Conservation (phyloP, 139 green algal genomes). For the Coelastrella sp. region DNA sequence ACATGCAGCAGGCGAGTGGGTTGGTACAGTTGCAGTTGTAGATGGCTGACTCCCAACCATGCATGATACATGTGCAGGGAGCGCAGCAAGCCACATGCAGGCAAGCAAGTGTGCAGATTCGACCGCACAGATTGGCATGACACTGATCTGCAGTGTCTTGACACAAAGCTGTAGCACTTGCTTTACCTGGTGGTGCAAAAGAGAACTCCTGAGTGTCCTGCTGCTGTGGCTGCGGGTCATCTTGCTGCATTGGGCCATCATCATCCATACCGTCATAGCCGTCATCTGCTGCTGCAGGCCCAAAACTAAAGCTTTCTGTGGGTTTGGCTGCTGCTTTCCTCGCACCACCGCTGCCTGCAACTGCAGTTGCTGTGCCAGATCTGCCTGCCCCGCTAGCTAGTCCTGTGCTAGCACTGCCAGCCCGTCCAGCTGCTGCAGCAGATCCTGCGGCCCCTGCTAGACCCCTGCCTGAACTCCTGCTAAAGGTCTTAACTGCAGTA, state of each 20-base stretch:
- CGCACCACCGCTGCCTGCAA: neutral
- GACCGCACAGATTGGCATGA: too few species aligned
- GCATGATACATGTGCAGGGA: too few species aligned
- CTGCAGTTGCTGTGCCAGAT: neutral
- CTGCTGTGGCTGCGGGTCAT: conserved; percentile 4
- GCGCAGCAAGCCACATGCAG: too few species aligned
- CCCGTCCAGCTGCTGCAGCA: neutral
- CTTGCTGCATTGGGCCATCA: neutral
- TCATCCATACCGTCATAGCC: neutral
- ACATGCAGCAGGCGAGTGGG: too few species aligned
- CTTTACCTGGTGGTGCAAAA: conserved; percentile 23
- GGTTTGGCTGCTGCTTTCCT: neutral
- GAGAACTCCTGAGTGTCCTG: conserved; percentile 1
- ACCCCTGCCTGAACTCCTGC: neutral
- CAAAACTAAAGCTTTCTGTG: conserved; percentile 35
- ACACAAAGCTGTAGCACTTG: neutral
- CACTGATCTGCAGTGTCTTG: neutral
- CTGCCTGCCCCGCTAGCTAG: neutral
- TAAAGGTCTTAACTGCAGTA: neutral
- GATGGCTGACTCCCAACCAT: too few species aligned
- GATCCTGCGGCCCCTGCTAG: neutral
- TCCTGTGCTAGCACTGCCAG: neutral
- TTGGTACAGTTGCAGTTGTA: too few species aligned
- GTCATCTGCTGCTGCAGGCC: neutral
- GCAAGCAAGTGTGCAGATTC: too few species aligned